These are phyloP conservation scores for Plasmodium inui DNA, from an alignment of 169 alveolate genomes.

Conservation along the genomic window DNA sequence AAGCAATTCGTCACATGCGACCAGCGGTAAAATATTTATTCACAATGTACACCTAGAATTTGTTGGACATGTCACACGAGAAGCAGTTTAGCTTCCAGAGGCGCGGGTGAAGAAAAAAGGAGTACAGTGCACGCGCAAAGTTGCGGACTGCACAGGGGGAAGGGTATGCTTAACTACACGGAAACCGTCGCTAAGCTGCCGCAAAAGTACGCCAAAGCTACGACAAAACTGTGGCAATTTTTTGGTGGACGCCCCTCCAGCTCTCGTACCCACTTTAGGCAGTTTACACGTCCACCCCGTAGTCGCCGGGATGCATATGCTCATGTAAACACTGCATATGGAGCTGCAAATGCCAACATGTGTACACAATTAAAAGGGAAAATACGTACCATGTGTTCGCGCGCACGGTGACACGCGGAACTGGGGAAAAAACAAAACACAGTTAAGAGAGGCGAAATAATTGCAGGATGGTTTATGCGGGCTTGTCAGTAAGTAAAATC, in stretches of 20 bases:
- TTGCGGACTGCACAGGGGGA: background rate
- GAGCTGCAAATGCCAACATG: background rate
- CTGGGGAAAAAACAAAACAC: background rate
- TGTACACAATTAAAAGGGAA: background rate
- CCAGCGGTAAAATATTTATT: background rate
- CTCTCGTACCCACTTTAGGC: background rate
- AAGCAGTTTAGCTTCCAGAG: background rate
- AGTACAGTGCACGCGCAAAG: background rate
- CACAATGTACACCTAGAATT: background rate
- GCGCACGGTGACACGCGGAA: background rate
- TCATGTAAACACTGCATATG: background rate
- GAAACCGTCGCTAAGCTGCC: background rate
- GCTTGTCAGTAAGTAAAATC: background rate
- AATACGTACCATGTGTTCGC: background rate
- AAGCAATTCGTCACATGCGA: background rate
- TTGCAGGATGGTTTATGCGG: background rate
- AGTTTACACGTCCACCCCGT: background rate
- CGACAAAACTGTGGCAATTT: background rate
- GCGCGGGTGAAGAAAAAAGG: background rate
- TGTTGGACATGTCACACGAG: background rate
- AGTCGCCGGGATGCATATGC: background rate
- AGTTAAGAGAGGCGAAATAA: background rate
- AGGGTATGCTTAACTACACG: background rate
- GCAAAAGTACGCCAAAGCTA: background rate
- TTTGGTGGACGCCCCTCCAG: background rate